phyloP scores from a whole-genome alignment of 192 early-diverging fungal species.

The Mortierella alpina region DNA sequence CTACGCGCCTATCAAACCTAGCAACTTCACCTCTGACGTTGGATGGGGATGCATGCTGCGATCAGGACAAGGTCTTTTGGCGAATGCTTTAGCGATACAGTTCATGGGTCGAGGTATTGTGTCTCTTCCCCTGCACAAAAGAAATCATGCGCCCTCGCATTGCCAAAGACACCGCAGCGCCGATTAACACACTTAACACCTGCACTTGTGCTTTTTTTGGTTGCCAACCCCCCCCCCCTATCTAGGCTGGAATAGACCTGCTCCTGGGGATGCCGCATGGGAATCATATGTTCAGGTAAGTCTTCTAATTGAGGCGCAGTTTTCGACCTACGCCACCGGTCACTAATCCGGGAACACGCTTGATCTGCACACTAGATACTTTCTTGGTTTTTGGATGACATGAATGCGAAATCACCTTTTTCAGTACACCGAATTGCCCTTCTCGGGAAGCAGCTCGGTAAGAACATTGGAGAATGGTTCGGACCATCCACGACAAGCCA shows the following conservation, averaged over 20 bases:
- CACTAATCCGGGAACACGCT: not conserved
- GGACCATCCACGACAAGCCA: conserved; percentile 90
- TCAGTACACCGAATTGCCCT: conserved; percentile 95
- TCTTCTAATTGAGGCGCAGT: not conserved
- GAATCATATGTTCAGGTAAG: conserved; percentile 58
- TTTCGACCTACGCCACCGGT: not conserved
- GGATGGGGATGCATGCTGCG: conserved; percentile 99
- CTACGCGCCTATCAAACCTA: conserved; percentile 85
- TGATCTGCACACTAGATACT: conserved; percentile 61
- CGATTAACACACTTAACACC: not conserved
- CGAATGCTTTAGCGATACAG: conserved; percentile 82
- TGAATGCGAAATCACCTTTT: conserved; percentile 74
- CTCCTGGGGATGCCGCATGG: conserved; percentile 49
- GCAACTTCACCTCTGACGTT: conserved; percentile 84
- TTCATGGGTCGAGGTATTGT: conserved; percentile 77
- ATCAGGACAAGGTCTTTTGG: conserved; percentile 92
- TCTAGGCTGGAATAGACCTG: conserved; percentile 61
- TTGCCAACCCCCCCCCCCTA: too few species aligned
- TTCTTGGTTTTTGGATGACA: conserved; percentile 85
- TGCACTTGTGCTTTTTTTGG: not conserved
- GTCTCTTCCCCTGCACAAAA: not conserved
- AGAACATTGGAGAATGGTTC: conserved; percentile 98
- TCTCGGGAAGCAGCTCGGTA: conserved; percentile 84
- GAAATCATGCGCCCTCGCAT: not conserved
- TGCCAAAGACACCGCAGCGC: not conserved